These are phyloP conservation scores for Ascoidea rubescens DNA, from an alignment of 805 yeast genomes.

Conservation along the genomic window DNA sequence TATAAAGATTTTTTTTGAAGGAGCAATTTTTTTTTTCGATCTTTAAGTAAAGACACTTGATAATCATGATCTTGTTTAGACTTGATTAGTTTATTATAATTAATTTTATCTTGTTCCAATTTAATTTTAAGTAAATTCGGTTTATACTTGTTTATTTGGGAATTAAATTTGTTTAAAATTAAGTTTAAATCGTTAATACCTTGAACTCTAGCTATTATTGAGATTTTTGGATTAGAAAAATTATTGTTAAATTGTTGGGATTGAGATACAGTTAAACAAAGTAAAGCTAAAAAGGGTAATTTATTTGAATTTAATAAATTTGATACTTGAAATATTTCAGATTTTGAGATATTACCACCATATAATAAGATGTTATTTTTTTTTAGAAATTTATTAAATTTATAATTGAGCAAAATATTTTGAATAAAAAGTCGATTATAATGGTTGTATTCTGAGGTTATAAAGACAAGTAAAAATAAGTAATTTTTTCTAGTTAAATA, in stretches of 20 bases:
- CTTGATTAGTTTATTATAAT: slow-evolving; percentile 38
- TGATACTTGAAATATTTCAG: slow-evolving; percentile 77
- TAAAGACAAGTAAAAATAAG: slow-evolving; percentile 57
- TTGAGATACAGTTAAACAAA: slow-evolving; percentile 48
- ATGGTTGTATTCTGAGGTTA: slow-evolving; percentile 64
- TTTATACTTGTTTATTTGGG: slow-evolving; percentile 40
- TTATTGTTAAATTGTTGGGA: slow-evolving; percentile 42
- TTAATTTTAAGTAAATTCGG: slow-evolving; percentile 49
- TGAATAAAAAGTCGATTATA: slow-evolving; percentile 38
- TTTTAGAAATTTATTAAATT: slow-evolving; percentile 29
- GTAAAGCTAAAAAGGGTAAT: slow-evolving; percentile 71
- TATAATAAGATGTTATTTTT: slow-evolving; percentile 47
- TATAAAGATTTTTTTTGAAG: no score
- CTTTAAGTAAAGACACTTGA: slow-evolving; percentile 54
- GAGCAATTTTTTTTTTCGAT: slow-evolving; percentile 32
- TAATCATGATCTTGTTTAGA: slow-evolving; percentile 70
- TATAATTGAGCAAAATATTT: slow-evolving; percentile 36
- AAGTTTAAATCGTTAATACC: slow-evolving; percentile 32
- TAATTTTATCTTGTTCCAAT: slow-evolving; percentile 45
- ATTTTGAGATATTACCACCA: slow-evolving; percentile 77
- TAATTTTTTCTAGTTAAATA: slow-evolving; percentile 55
- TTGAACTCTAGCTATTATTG: slow-evolving; percentile 48
- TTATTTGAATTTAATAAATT: slow-evolving; percentile 56
- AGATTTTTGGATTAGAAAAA: slow-evolving; percentile 36
- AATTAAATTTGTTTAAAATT: slow-evolving; percentile 29